Base-by-base conservation (phyloP, 73 alveolate genomes). In the Tetrahymena thermophila region DNA sequence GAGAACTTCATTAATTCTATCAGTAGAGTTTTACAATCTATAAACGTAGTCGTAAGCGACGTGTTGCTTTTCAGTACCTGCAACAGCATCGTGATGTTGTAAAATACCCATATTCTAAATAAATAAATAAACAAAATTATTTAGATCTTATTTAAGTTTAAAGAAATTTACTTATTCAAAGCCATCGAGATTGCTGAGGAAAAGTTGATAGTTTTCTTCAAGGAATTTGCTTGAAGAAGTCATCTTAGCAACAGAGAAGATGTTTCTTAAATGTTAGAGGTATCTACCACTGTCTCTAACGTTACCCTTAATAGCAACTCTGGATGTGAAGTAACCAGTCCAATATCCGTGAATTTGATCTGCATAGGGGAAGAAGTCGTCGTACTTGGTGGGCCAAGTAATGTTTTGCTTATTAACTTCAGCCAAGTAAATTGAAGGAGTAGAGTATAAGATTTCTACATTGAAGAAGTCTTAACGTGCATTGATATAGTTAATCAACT, bases 271-370 rank as follows among this genome's bases (percentile, higher is more conserved):
- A 35, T 85, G 93, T 89, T 95, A 85, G 40, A 89, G 94, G 35
- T 37, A 89, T 95, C 97, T 95, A 35, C 97, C 97, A 19, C 42
- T 56, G 93, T 95, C 96, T 97, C 96, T 96, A 97, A 98, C 94
- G 96, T 97, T 56, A 83, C 97, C 85, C 97, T 97, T 96, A 96
- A 98, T 85, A 93, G 97, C 94, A 13, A 99, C 98, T 93, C 99
- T 96, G 57, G 99, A 97, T 34, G 99, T 97, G 97, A 96, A 98
- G 97, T 97, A 99, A 4, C 99, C 99, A 34, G 99, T 98, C 99
- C 99, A 99, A 96, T 96, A 98, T 34, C 96, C 98, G 96, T 95
- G 85, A 34, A 84, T 89, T 71, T 94, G 93, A 94, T 97, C 98
- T 56, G 98, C 97, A 96, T 97, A 98, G 10, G 99, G 99, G 98